phyloP scores from a whole-genome alignment of 1,284 basidiomycete genomes.

The Ceratobasidium sp. region DNA sequence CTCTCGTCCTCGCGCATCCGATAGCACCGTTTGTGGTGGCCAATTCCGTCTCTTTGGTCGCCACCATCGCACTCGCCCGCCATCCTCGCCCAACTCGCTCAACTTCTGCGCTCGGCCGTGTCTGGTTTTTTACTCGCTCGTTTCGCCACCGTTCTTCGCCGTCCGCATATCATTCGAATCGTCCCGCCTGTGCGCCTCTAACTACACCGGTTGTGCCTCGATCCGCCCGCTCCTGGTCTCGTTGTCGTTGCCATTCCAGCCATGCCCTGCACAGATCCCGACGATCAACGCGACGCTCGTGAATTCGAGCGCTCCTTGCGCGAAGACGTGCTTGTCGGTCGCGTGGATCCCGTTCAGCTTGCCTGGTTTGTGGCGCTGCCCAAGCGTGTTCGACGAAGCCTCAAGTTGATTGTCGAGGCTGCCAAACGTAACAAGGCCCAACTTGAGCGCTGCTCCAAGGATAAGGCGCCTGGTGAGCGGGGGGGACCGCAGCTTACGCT shows the following conservation, averaged over 20 bases:
- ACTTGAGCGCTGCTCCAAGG: too few relatives aligned
- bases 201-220: not conserved
- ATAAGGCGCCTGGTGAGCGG: too few relatives aligned
- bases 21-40: not conserved
- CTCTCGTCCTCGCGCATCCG: not conserved
- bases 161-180: not conserved
- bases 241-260: not conserved
- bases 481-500: too few relatives aligned
- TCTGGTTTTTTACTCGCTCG: not conserved
- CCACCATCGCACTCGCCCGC: not conserved
- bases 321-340: not conserved
- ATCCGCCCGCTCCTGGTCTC: not conserved
- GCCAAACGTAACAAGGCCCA: too few relatives aligned
- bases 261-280: not conserved
- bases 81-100: not conserved
- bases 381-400: not conserved
- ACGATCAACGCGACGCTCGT: not conserved
- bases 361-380: not conserved
- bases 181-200: not conserved
- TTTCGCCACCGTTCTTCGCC: not conserved
- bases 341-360: not conserved
- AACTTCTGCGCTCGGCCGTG: not conserved
- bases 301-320: not conserved
- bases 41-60: not conserved
- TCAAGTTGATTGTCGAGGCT: not conserved